These are phyloP conservation scores for Stephania yunnanensis DNA, from an alignment of 164 flowering plant genomes.

Conservation along the genomic window DNA sequence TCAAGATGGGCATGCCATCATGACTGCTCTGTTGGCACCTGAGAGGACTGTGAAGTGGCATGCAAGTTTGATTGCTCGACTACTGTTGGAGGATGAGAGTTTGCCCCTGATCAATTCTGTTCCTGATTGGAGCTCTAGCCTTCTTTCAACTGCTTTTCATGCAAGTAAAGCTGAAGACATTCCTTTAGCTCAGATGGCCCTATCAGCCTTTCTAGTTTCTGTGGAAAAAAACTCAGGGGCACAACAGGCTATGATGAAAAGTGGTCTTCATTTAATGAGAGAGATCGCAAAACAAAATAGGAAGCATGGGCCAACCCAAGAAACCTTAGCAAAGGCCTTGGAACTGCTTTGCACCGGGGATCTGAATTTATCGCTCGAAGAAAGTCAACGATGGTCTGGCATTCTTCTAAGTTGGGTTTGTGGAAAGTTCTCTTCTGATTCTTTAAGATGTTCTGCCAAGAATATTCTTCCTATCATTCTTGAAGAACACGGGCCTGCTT, in stretches of 20 bases:
- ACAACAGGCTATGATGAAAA: constrained; percentile 56
- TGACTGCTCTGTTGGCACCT: constrained; percentile 84
- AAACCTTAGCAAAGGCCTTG: constrained; percentile 68
- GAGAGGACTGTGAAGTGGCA: constrained; percentile 99
- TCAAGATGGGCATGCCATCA: constrained; percentile 79
- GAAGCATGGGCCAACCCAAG: constrained; percentile 62
- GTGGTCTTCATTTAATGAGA: constrained; percentile 80
- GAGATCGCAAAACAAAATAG: constrained; percentile 53
- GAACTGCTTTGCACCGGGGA: constrained; percentile 60
- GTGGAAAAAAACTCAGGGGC: constrained; percentile 68
- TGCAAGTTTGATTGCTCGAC: constrained; percentile 82
- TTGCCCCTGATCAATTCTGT: constrained; percentile 71
- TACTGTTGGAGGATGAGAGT: constrained; percentile 70
- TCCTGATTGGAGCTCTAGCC: constrained; percentile 85
- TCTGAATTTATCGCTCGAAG: constrained; percentile 73
- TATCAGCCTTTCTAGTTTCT: constrained; percentile 80
- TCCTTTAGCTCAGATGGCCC: constrained; percentile 66
- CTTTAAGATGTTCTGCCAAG: constrained; percentile 53
- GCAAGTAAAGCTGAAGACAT: constrained; percentile 78
- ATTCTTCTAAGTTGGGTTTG: constrained; percentile 79
- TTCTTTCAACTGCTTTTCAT: constrained; percentile 74
- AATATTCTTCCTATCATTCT: constrained; percentile 70
- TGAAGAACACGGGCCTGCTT: constrained; percentile 77
- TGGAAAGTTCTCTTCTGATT: constrained; percentile 52
- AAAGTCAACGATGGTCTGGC: constrained; percentile 84